phyloP scores from a whole-genome alignment of 306 rosid species.

The Inga leiocalycina region DNA sequence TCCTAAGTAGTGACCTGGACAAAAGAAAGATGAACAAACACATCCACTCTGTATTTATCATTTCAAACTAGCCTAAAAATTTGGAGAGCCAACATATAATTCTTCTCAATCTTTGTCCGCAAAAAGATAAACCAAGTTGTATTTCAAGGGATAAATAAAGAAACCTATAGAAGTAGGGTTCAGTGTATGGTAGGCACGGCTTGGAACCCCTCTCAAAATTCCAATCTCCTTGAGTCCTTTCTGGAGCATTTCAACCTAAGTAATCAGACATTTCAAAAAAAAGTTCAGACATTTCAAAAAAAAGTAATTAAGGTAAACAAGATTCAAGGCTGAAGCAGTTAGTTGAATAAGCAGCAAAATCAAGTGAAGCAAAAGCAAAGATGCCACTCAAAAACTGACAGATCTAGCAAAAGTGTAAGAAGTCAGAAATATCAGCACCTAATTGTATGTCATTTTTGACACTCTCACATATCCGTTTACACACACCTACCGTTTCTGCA shows the following conservation, averaged over 20 bases:
- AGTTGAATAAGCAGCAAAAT: conserved; percentile 20
- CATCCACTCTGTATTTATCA: conserved; percentile 17
- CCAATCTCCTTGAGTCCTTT: conserved; percentile 84
- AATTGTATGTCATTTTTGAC: too few relatives aligned
- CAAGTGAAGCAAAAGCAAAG: conserved; percentile 22
- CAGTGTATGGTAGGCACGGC: conserved; percentile 70
- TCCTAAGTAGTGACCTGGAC: conserved; percentile 90
- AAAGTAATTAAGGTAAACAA: conserved; percentile 19
- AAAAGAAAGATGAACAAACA: conserved; percentile 27
- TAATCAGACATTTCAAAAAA: conserved; percentile 36
- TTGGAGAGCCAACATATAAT: not conserved
- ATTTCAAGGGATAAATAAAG: conserved; percentile 17
- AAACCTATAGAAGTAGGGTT: conserved; percentile 96
- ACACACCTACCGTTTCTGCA: too few relatives aligned
- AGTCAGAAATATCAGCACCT: too few relatives aligned
- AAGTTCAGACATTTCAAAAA: conserved; percentile 30
- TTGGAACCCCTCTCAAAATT: conserved; percentile 56
- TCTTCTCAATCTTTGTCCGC: conserved; percentile 3
- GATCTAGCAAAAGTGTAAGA: not conserved
- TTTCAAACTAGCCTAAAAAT: conserved; percentile 30
- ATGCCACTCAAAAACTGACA: conserved; percentile 25
- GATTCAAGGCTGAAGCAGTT: conserved; percentile 19
- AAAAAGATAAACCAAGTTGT: conserved; percentile 14
- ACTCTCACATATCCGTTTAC: too few relatives aligned
- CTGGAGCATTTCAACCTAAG: conserved; percentile 74